Percentiles rank a stretch among this genome's conserved stretches.
phyloP scores from a whole-genome alignment of 2,329 filamentous ascomycete species.

The Alternaria ventricosa region DNA sequence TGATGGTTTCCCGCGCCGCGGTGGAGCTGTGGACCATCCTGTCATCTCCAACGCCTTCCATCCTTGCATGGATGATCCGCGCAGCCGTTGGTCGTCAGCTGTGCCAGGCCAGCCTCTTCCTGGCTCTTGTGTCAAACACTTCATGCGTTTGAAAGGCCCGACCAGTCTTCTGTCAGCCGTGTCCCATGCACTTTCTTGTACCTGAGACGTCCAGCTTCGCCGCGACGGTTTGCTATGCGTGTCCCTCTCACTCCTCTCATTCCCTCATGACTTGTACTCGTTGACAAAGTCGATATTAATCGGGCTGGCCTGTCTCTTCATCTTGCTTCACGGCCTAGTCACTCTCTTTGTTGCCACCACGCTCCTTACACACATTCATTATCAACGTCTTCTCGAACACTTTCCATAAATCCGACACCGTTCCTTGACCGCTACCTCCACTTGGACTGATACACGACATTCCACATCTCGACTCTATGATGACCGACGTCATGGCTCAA shows the following conservation, averaged over 20 bases:
- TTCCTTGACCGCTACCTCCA: neutral
- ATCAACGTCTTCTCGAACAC: conserved; percentile 8
- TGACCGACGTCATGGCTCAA: conserved; percentile 37
- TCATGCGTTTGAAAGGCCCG: conserved; percentile 45
- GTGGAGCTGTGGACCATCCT: conserved; percentile 27
- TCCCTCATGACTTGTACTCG: conserved; percentile 18
- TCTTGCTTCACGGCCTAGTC: conserved; percentile 18
- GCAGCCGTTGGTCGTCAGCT: conserved; percentile 19
- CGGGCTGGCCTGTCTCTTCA: conserved; percentile 26
- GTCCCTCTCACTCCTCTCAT: conserved; percentile 27
- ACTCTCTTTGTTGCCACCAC: conserved; percentile 21
- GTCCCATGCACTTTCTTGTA: conserved; percentile 38
- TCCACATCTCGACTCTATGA: conserved; percentile 16
- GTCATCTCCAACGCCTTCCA: conserved; percentile 30
- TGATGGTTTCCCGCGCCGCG: conserved; percentile 12
- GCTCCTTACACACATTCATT: conserved; percentile 14
- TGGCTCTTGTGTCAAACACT: conserved; percentile 43
- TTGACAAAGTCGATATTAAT: conserved; percentile 28
- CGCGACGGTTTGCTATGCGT: conserved; percentile 27
- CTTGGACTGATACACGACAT: conserved; percentile 3
- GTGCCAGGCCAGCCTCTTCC: conserved; percentile 37
- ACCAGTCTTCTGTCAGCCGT: conserved; percentile 32
- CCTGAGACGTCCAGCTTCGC: conserved; percentile 43
- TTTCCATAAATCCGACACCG: conserved; percentile 1
- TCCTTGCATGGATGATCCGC: conserved; percentile 30